Base-by-base conservation (phyloP, 2,329 filamentous ascomycete species). In the Exophiala calicioides region DNA sequence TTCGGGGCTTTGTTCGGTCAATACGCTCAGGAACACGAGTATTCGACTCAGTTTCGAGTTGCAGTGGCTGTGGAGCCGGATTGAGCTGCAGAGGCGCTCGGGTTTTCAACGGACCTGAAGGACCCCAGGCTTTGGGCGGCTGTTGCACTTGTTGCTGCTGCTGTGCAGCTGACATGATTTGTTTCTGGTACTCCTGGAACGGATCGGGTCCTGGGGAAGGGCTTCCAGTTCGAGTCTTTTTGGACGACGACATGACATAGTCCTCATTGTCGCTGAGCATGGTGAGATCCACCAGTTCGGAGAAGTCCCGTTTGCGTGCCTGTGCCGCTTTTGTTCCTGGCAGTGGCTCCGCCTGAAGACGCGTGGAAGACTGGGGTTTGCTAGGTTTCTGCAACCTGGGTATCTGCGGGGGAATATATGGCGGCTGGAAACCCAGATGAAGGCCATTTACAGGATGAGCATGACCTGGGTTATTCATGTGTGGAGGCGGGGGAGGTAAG, bases 301-400 rank as follows among this genome's bases (percentile, higher is more conserved):
- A 70, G 52, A 81, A 75, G 5, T 68, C 73, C 16, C 76, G 69
- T 58, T 81, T 81, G 19, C 75, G 67, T n/a, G 78, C 77, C 42
- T 71, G 71, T 57, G 78, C 74, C 58, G 75, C 75, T 55, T 80
- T 81, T 52, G 75, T 60, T 6, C 60, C 61, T n/a, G 61, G 57
- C 2, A 51, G 41, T 5, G 60, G 58, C 29, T 57, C 52, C n/a
- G 47, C 45, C 7, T 44, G 50, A 15, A 39, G n/a, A 19, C 10
- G 36, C 19, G 4, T 15, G 16, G 15, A 15, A 7, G 36, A 16
- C 9, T 16, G 18, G 21, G 12, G 9, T 18, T 39, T 39, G n/a
- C 21, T 9, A 19, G 21, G 7, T 27, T 21, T 26, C 9, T 20
- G 39, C 13, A 33, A 16, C 30, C 29, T 33, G 15, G 20, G n/a